Evolutionary conservation across 2,329 filamentous ascomycete genomes (phyloP).

Genomic region (Fusarium sp.): DNA sequence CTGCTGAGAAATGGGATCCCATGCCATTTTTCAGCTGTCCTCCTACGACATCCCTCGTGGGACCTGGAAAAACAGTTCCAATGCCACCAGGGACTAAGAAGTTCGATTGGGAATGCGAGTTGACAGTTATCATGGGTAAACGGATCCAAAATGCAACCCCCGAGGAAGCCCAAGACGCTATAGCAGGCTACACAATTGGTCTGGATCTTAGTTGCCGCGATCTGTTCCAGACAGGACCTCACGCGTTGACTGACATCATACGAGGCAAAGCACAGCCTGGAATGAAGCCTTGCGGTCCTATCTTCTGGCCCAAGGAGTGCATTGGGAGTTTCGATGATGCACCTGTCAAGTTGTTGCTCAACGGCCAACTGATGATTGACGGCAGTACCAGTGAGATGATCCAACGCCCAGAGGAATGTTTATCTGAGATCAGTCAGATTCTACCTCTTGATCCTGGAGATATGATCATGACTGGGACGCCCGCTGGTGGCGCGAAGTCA

Average conservation of each 20-base stretch:
- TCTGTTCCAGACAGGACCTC: neutral
- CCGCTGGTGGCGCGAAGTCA: neutral
- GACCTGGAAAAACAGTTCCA: neutral
- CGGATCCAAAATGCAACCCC: neutral
- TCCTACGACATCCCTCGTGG: neutral
- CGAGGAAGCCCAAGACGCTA: neutral
- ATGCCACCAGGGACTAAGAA: neutral
- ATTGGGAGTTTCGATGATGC: neutral
- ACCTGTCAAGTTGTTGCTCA: conserved; percentile 3
- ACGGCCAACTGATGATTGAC: conserved; percentile 6
- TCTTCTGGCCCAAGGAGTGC: conserved; percentile 2
- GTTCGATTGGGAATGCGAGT: neutral
- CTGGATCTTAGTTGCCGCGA: neutral
- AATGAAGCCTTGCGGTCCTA: neutral
- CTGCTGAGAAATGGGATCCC: conserved; percentile 4
- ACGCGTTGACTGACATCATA: neutral
- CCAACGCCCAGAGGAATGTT: neutral
- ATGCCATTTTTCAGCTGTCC: conserved; percentile 10
- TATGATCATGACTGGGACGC: conserved; percentile 6
- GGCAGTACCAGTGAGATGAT: conserved; percentile 1
- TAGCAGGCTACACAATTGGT: neutral
- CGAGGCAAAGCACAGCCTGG: conserved; percentile 10
- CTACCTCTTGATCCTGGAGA: conserved; percentile 5
- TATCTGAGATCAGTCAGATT: conserved; percentile 3
- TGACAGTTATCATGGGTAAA: neutral